Percentiles rank a stretch among this genome's conserved stretches.
These are phyloP conservation scores for Microstroma glucosiphilum DNA, from an alignment of 1,284 basidiomycete genomes.

Conservation along the genomic window DNA sequence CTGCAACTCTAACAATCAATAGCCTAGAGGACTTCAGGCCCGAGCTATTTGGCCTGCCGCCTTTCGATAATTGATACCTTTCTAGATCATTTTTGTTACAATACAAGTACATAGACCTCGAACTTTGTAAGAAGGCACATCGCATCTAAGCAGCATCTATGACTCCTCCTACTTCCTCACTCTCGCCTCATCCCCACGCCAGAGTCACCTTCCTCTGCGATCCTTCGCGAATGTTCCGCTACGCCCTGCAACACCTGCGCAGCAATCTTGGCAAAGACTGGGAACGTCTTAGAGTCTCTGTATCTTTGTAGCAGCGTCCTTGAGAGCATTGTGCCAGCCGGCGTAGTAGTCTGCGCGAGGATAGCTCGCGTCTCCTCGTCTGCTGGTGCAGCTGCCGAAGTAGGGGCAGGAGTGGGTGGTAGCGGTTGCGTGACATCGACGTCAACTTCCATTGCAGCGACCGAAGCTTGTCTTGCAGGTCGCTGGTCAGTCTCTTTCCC, in stretches of 20 bases:
- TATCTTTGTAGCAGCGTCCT: slow-evolving; percentile 41
- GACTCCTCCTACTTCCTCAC: background rate
- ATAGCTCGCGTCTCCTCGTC: background rate
- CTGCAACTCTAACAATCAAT: background rate
- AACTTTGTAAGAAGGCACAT: background rate
- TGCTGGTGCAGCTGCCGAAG: background rate
- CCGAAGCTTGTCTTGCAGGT: background rate
- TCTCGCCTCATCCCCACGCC: background rate
- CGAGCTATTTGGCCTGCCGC: slow-evolving; percentile 5
- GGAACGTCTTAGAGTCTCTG: slow-evolving; percentile 37
- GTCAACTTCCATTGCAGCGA: background rate
- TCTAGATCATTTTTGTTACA: background rate
- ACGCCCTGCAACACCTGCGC: background rate
- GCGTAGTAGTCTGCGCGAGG: slow-evolving; percentile 9
- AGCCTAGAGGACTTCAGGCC: slow-evolving; percentile 4
- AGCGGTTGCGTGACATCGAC: background rate
- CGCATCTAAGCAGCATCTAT: background rate
- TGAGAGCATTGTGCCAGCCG: slow-evolving; percentile 33
- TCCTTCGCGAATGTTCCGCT: background rate
- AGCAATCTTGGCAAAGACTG: slow-evolving; percentile 41
- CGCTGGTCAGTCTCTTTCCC: background rate
- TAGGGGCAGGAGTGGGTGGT: background rate
- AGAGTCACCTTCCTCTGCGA: background rate
- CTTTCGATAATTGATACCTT: background rate
- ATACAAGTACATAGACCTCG: background rate